Evolutionary conservation across 257 asterid genomes (phyloP).

Genomic region (Plantago elongata): DNA sequence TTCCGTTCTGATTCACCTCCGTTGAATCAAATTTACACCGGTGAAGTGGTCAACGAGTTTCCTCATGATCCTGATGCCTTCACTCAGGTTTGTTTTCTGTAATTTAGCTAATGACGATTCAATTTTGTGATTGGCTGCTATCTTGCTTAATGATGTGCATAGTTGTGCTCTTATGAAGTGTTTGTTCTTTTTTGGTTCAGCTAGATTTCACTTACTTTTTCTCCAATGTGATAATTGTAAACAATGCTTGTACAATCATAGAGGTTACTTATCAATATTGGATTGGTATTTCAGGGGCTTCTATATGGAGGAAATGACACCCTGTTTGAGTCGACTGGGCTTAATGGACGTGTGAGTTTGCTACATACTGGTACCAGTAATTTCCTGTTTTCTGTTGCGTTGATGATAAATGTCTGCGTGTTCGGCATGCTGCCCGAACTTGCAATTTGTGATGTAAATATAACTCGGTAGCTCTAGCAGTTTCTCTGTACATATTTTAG

Average conservation of each 20-base stretch:
- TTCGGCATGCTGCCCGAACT: neutral
- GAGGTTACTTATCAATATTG: too few relatives aligned
- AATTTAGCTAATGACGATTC: too few relatives aligned
- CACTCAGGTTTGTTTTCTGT: slow-evolving; percentile 54
- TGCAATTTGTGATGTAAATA: too few relatives aligned
- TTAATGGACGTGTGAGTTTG: slow-evolving; percentile 72
- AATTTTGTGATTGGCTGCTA: neutral
- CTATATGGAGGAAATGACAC: slow-evolving; percentile 74
- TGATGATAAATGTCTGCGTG: neutral
- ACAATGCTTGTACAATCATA: too few relatives aligned
- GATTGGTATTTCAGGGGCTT: slow-evolving; percentile 63
- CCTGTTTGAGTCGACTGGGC: slow-evolving; percentile 86
- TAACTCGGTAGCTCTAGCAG: too few relatives aligned
- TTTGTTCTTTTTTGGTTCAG: too few relatives aligned
- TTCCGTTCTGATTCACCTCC: slow-evolving; percentile 22
- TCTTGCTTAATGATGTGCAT: neutral
- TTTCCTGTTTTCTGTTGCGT: neutral
- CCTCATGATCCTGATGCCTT: slow-evolving; percentile 85
- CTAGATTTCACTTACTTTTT: too few relatives aligned
- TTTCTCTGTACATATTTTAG: neutral
- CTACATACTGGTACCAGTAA: neutral
- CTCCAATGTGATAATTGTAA: too few relatives aligned
- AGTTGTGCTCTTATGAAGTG: neutral
- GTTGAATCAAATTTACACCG: slow-evolving; percentile 39
- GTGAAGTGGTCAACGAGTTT: slow-evolving; percentile 62